These are phyloP conservation scores for Suillus decipiens DNA, from an alignment of 768 basidiomycete species.

Conservation along the genomic window DNA sequence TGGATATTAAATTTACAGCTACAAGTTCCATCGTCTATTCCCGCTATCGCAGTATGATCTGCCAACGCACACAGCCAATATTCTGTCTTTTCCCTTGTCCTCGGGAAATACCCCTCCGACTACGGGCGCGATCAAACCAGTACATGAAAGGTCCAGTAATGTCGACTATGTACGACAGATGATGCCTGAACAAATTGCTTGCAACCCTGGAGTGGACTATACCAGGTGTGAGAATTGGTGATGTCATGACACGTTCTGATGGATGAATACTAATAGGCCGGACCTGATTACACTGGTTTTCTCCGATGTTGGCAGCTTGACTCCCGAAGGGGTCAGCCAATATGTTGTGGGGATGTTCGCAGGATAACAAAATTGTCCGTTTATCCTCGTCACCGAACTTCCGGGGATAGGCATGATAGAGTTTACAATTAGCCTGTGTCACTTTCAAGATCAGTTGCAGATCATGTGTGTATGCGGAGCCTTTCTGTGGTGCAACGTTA, in stretches of 20 bases:
- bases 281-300: conserved; percentile 94
- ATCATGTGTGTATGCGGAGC: conserved; percentile 21
- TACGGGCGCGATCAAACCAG: conserved; percentile 9
- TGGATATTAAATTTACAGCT: conserved; percentile 51
- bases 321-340: conserved; percentile 91
- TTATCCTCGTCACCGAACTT: conserved; percentile 10
- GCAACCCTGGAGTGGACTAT: conserved; percentile 90
- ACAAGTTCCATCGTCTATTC: conserved; percentile 97
- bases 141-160: conserved; percentile 9
- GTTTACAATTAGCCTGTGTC: conserved; percentile 40
- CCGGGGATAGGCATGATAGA: conserved; percentile 24
- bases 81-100: conserved; percentile 67
- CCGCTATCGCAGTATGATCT: conserved; percentile 90
- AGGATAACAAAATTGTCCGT: conserved; percentile 42
- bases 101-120: conserved; percentile 16
- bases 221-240: conserved; percentile 59
- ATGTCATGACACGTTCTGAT: conserved; percentile 25
- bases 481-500: conserved; percentile 18
- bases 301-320: conserved; percentile 91
- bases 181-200: conserved; percentile 79
- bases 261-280: conserved; percentile 50
- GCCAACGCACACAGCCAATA: conserved; percentile 74
- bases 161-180: conserved; percentile 40
- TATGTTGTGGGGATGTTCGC: conserved; percentile 96
- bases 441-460: conserved; percentile 22